A percentile compares a stretch with the other conserved stretches of the same genome.
Evolutionary conservation across 306 rosid species (phyloP).

Genomic region (Cicer judaicum): DNA sequence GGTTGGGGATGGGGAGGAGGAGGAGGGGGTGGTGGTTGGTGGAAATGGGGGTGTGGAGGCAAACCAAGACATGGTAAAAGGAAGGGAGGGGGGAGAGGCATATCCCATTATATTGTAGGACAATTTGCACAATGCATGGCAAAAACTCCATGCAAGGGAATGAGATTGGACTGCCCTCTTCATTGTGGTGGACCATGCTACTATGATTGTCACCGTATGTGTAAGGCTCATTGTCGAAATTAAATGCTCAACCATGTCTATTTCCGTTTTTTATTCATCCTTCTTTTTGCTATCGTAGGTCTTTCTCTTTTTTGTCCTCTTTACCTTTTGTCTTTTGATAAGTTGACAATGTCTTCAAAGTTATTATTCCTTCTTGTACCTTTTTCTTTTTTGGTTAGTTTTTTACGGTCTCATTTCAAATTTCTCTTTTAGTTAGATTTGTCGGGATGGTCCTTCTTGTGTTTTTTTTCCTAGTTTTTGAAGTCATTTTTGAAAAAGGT

Average conservation of each 20-base stretch:
- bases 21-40: constrained; percentile 79
- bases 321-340: background rate
- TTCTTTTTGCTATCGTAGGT: background rate
- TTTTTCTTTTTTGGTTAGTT: too few species aligned
- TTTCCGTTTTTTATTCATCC: background rate
- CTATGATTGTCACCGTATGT: constrained; percentile 81
- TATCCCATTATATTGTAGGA: constrained; percentile 51
- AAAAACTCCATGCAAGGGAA: constrained; percentile 70
- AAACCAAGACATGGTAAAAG: constrained; percentile 45
- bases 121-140: constrained; percentile 80
- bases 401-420: too few species aligned
- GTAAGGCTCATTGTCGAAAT: constrained; percentile 78
- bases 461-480: too few species aligned
- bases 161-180: constrained; percentile 86
- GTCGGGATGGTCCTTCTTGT: too few species aligned
- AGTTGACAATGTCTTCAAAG: background rate
- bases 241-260: background rate
- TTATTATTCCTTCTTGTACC: too few species aligned
- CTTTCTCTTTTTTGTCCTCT: background rate
- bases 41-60: constrained; percentile 79
- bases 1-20: constrained; percentile 53
- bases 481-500: too few species aligned
- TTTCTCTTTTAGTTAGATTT: too few species aligned
- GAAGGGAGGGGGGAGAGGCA: constrained; percentile 38
- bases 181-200: constrained; percentile 91